These are phyloP conservation scores for Cadophora sp. DNA, from an alignment of 2,329 filamentous ascomycete genomes.

Conservation along the genomic window DNA sequence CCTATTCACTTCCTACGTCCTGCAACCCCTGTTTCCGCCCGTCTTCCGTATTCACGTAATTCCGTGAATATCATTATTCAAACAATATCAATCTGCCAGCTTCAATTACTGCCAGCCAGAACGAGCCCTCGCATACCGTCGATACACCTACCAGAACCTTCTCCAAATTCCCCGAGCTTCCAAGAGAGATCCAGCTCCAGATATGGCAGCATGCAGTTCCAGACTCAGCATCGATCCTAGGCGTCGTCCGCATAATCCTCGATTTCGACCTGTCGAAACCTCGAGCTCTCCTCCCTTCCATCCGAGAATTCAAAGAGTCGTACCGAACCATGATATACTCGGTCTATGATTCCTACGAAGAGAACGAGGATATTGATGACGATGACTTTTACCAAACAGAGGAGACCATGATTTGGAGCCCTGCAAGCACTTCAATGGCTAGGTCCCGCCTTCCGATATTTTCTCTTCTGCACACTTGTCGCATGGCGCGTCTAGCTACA, in stretches of 20 bases:
- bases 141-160: neutral
- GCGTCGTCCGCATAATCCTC: conserved; percentile 11
- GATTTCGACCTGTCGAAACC: conserved; percentile 19
- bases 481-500: neutral
- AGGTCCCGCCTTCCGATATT: neutral
- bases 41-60: no score
- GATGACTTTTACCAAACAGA: neutral
- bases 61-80: no score
- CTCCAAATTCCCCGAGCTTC: conserved; percentile 17
- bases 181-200: conserved; percentile 16
- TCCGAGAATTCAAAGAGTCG: conserved; percentile 10
- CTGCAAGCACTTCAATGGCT: neutral
- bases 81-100: neutral
- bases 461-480: conserved; percentile 13
- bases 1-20: no score
- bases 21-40: no score
- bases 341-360: neutral
- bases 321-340: neutral
- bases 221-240: conserved; percentile 7
- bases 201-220: conserved; percentile 23
- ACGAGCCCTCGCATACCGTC: neutral
- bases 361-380: neutral
- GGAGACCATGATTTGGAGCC: neutral
- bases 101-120: neutral
- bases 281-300: conserved; percentile 20